phyloP scores from a whole-genome alignment of 2,329 filamentous ascomycete genomes.

The Botrytis byssoidea region DNA sequence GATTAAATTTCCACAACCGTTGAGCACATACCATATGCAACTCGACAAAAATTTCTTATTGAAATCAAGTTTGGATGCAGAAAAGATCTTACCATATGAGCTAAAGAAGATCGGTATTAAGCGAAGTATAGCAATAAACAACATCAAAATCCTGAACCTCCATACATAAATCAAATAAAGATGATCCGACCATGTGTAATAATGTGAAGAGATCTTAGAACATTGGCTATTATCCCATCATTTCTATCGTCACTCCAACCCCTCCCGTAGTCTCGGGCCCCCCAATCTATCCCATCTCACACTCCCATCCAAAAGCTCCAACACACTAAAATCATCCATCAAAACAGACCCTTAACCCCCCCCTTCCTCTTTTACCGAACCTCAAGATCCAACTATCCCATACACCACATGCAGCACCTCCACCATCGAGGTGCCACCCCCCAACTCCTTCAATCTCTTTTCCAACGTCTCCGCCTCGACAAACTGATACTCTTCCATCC shows the following conservation, averaged over 20 bases:
- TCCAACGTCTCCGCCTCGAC: not conserved
- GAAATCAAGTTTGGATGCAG: not conserved
- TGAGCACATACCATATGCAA: not conserved
- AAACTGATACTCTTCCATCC: not conserved
- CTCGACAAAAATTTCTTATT: not conserved
- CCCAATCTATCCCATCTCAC: too few species aligned
- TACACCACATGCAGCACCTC: not conserved
- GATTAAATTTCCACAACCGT: not conserved
- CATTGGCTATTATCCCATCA: not conserved
- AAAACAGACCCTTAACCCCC: too few species aligned
- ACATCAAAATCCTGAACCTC: not conserved
- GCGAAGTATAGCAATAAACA: not conserved
- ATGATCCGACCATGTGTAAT: not conserved
- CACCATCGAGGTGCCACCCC: not conserved
- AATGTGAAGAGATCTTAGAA: rapidly evolving
- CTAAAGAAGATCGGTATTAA: not conserved
- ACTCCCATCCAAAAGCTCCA: too few species aligned
- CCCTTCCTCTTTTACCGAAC: too few species aligned
- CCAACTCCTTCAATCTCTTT: not conserved
- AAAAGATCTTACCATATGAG: too few species aligned
- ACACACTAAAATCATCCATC: too few species aligned
- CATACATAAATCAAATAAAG: not conserved
- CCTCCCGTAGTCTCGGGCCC: too few species aligned
- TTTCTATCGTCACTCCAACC: not conserved
- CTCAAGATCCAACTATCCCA: not conserved